Conservation (phyloP, 441 rosid species). For the Daphne laureola region DNA sequence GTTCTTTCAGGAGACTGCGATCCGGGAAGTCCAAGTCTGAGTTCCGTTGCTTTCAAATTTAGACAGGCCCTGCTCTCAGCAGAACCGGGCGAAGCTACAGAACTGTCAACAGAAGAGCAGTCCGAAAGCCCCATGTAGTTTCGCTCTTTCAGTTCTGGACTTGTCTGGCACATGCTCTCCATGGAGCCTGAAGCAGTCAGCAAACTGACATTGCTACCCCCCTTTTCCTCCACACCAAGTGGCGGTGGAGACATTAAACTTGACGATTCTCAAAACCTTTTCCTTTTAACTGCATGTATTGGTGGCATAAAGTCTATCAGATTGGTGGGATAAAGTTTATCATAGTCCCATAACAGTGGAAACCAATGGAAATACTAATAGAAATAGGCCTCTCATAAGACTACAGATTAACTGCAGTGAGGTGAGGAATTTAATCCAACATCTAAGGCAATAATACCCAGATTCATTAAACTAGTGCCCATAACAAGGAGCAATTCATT, state of each 20-base stretch:
- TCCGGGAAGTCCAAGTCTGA: conserved; percentile 49
- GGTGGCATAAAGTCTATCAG: no score
- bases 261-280: background rate
- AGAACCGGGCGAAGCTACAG: conserved; percentile 17
- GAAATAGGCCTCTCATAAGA: no score
- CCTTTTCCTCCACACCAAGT: conserved; percentile 41
- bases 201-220: conserved; percentile 25
- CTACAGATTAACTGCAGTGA: no score
- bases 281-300: no score
- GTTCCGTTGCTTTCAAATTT: conserved; percentile 41
- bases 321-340: no score
- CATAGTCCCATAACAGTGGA: no score
- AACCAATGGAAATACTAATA: no score
- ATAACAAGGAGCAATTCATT: conserved; percentile 14
- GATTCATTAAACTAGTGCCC: conserved; percentile 10
- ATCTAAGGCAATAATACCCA: background rate
- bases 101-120: conserved; percentile 41
- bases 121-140: conserved; percentile 53
- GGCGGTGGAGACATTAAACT: conserved; percentile 51
- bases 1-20: conserved; percentile 32
- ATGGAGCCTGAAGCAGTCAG: conserved; percentile 27
- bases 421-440: background rate
- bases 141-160: conserved; percentile 35
- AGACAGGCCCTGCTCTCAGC: conserved; percentile 28
- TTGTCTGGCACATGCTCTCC: conserved; percentile 35